Conservation (phyloP, 345 rosid genomes). For the Salix koriyanagi region DNA sequence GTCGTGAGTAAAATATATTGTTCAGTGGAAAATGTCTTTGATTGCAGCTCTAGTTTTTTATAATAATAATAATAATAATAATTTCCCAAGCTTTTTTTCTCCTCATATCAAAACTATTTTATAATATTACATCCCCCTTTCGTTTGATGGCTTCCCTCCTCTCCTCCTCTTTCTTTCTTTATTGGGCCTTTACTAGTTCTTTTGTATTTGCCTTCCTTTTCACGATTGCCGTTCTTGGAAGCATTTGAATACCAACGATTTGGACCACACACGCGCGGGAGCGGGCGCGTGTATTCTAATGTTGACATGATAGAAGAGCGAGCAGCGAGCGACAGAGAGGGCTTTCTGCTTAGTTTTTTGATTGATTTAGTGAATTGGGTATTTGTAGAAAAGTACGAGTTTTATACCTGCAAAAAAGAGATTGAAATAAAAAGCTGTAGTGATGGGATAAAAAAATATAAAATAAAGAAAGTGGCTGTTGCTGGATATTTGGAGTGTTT, state of each 20-base stretch:
- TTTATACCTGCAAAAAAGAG: no score
- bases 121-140: neutral
- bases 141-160: neutral
- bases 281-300: neutral
- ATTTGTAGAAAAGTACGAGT: no score
- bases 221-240: conserved; percentile 35
- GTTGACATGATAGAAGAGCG: neutral
- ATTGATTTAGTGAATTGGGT: no score
- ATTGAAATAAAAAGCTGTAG: no score
- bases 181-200: neutral
- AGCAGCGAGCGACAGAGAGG: no score
- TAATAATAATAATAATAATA: neutral
- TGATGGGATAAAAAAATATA: no score
- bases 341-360: no score
- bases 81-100: neutral
- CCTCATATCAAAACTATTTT: neutral
- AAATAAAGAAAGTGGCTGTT: no score
- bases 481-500: no score
- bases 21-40: conserved; percentile 23
- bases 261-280: neutral
- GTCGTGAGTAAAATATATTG: conserved; percentile 37
- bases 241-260: conserved; percentile 30
- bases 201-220: conserved; percentile 5
- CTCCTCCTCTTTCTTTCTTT: neutral
- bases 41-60: conserved; percentile 5